Conservation (phyloP, 106 monocot species). For the Acanthochlamys bracteata region DNA sequence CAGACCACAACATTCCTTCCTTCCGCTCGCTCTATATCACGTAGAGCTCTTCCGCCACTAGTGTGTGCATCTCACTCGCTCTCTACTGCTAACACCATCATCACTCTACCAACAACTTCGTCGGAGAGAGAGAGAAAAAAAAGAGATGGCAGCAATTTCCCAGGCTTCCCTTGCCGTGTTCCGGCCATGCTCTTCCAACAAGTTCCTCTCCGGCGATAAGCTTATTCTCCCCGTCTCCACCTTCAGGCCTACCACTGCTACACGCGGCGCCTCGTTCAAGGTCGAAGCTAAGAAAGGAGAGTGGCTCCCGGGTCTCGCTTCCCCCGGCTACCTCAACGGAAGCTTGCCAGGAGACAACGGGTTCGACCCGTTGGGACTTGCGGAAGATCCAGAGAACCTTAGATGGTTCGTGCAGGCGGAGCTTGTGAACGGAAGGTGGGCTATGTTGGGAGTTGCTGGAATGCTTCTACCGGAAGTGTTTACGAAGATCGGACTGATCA, state of each 20-base stretch:
- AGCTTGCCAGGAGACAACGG: slow-evolving; percentile 94
- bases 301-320: slow-evolving; percentile 91
- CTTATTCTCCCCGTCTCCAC: slow-evolving; percentile 25
- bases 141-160: slow-evolving; percentile 58
- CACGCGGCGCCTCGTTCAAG: slow-evolving; percentile 20
- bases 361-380: slow-evolving; percentile 87
- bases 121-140: background rate
- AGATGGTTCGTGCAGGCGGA: slow-evolving; percentile 89
- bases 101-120: background rate
- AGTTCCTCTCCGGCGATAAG: slow-evolving; percentile 55
- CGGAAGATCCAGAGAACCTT: slow-evolving; percentile 89
- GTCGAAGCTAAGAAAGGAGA: slow-evolving; percentile 85
- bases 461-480: slow-evolving; percentile 89
- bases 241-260: slow-evolving; percentile 1
- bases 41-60: slow-evolving; percentile 3
- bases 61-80: background rate
- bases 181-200: slow-evolving; percentile 39
- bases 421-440: slow-evolving; percentile 84
- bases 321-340: slow-evolving; percentile 74
- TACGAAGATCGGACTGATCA: slow-evolving; percentile 78
- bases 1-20: slow-evolving; percentile 23
- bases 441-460: slow-evolving; percentile 90
- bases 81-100: background rate
- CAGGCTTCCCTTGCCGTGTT: slow-evolving; percentile 68
- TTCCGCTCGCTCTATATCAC: slow-evolving; percentile 16